These are phyloP conservation scores for Scalesia atractyloides DNA, from an alignment of 129 eudicot genomes.

Conservation along the genomic window DNA sequence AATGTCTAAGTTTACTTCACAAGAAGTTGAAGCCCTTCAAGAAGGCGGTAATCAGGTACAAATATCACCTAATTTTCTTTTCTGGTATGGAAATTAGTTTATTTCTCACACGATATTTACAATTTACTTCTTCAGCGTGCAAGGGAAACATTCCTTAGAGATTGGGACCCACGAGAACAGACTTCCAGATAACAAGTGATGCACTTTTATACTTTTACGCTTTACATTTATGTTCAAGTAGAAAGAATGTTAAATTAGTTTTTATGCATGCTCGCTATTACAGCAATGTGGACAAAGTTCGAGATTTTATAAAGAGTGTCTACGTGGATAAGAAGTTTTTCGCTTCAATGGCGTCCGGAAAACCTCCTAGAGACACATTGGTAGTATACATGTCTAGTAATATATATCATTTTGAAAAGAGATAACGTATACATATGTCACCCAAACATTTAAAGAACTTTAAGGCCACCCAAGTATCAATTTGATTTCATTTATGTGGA, in stretches of 20 bases:
- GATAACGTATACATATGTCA: background rate
- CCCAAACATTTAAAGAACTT: background rate
- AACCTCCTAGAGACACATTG: conserved; percentile 83
- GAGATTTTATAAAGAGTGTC: conserved; percentile 80
- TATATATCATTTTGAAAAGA: background rate
- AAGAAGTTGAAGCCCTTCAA: conserved; percentile 94
- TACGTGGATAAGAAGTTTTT: conserved; percentile 75
- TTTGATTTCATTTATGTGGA: too few relatives aligned
- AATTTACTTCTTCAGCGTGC: conserved; percentile 60
- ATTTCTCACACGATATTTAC: conserved; percentile 27
- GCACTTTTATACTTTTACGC: conserved; percentile 1
- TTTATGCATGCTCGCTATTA: conserved; percentile 22
- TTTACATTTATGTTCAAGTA: conserved; percentile 2
- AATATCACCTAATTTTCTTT: conserved; percentile 1
- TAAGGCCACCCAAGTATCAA: background rate
- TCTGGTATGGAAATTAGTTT: conserved; percentile 14
- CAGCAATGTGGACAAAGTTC: conserved; percentile 85
- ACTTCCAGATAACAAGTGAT: conserved; percentile 83
- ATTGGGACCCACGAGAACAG: conserved; percentile 81
- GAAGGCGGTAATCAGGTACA: conserved; percentile 94
- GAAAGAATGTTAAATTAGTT: background rate
- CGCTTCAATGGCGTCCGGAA: conserved; percentile 59
- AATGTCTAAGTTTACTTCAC: conserved; percentile 86
- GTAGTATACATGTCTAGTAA: conserved; percentile 31
- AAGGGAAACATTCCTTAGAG: conserved; percentile 76